Base-by-base conservation (phyloP, 352 stramenopile species). In the Phytophthora cryptogea region DNA sequence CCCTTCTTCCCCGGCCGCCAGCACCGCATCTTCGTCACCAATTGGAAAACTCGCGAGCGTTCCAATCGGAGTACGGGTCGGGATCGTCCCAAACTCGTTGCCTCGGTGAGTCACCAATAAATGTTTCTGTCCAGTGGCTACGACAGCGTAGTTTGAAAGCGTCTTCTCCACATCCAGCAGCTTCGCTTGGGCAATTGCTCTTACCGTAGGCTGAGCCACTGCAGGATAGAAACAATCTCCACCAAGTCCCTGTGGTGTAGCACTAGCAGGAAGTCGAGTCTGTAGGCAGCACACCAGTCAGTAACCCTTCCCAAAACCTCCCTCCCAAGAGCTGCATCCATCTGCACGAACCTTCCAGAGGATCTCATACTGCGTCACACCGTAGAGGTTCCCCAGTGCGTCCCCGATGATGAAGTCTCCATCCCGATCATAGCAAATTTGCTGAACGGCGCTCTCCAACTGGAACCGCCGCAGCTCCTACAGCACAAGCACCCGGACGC, bases 391-490 rank as follows among this genome's bases (percentile, higher is more conserved):
- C 14, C 76, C 78, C 5, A 69, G 54, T 27, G 59, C 31, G 47
- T 88, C 78, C 26, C 69, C 76, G 2, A 67, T 74, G 31, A 86
- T 42, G 39, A 86, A 86, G 46, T 72, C 60, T n/a, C 58, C 61
- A 33, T 61, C 53, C 9, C 28, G 31, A n/a, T 63, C 50, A 37
- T 76, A 60, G 54, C 62, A 66, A 50, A 88, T 65, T 16, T 64
- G 37, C 14, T 80, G 59, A 41, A 84, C 73, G 9, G 70, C 66
- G 46, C 68, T 66, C 42, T 83, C 74, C 44, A 88, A 46, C 47
- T 80, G 73, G 41, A 83, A 66, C 7, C 76, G 73, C n/a, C 74
- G 73, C 54, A 74, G 35, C 54, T 88, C 78, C 75, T 85, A 32
- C 9, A 64, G 11, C 43, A 51, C 20, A 23, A 23, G 20, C 20